Percentiles rank a stretch among this genome's conserved stretches.
Conservation (phyloP, 2,329 filamentous ascomycete genomes). For the Venturia carpophila region DNA sequence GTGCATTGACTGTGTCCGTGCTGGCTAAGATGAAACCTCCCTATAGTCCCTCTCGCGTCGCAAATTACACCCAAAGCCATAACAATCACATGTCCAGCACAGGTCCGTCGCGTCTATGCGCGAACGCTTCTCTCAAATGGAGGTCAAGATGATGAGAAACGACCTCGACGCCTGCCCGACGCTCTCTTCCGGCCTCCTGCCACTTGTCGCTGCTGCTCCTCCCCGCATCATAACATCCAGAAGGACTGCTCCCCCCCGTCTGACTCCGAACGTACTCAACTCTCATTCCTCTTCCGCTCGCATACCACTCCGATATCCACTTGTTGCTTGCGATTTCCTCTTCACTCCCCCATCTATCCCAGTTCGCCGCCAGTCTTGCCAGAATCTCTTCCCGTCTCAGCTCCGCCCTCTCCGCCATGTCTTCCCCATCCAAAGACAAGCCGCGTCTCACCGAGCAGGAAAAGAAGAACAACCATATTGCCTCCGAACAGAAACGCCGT, state of each 20-base stretch:
- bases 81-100: conserved; percentile 9
- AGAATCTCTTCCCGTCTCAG: background rate
- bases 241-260: background rate
- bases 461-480: conserved; percentile 68
- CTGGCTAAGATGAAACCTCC: conserved; percentile 8
- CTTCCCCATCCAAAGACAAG: conserved; percentile 37
- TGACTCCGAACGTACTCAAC: background rate
- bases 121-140: background rate
- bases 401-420: background rate
- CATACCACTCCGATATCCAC: background rate
- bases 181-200: background rate
- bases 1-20: background rate
- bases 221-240: background rate
- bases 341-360: background rate
- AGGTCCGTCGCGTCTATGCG: background rate
- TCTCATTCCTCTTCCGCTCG: background rate
- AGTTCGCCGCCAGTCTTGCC: background rate
- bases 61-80: background rate
- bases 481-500: conserved; percentile 58
- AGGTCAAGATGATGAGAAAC: background rate
- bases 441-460: conserved; percentile 60
- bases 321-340: background rate
- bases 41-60: background rate
- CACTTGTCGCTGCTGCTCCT: background rate
- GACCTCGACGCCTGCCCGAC: background rate